Evolutionary conservation across 768 basidiomycete species (phyloP).

Genomic region (Crepidotus variabilis): DNA sequence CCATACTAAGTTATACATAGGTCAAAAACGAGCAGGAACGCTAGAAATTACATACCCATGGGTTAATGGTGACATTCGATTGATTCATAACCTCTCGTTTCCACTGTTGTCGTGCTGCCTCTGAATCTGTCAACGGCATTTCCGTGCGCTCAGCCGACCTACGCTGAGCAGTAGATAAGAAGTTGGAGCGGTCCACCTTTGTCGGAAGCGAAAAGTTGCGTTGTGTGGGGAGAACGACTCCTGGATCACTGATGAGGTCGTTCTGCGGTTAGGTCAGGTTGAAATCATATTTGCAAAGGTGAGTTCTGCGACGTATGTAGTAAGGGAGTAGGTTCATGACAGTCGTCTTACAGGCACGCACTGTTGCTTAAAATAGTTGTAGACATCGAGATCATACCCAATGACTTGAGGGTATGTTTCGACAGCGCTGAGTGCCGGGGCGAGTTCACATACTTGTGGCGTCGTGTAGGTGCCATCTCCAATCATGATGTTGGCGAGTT

Average conservation of each 20-base stretch:
- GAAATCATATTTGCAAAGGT: conserved; percentile 62
- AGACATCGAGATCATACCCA: conserved; percentile 63
- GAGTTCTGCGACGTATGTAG: conserved; percentile 31
- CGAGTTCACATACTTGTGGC: conserved; percentile 42
- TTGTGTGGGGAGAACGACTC: conserved; percentile 28
- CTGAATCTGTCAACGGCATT: conserved; percentile 16
- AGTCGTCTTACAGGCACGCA: conserved; percentile 26
- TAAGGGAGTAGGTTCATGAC: background rate
- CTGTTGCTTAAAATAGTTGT: conserved; percentile 68
- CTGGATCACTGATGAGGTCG: conserved; percentile 42
- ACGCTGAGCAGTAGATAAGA: conserved; percentile 16
- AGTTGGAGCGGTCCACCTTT: conserved; percentile 20
- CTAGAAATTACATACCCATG: conserved; percentile 36
- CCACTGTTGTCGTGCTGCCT: conserved; percentile 24
- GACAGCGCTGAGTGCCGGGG: conserved; percentile 54
- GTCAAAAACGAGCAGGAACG: background rate
- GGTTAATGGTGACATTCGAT: conserved; percentile 52
- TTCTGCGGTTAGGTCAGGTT: conserved; percentile 69
- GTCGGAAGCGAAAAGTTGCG: conserved; percentile 29
- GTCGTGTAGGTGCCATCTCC: conserved; percentile 63
- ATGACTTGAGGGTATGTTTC: conserved; percentile 78
- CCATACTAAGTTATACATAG: conserved; percentile 49
- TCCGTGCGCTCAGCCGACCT: conserved; percentile 14
- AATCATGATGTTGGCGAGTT: conserved; percentile 63
- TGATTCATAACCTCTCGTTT: conserved; percentile 47